Conservation (phyloP, 2,329 filamentous ascomycete species). For the Pseudofabraea citricarpa region DNA sequence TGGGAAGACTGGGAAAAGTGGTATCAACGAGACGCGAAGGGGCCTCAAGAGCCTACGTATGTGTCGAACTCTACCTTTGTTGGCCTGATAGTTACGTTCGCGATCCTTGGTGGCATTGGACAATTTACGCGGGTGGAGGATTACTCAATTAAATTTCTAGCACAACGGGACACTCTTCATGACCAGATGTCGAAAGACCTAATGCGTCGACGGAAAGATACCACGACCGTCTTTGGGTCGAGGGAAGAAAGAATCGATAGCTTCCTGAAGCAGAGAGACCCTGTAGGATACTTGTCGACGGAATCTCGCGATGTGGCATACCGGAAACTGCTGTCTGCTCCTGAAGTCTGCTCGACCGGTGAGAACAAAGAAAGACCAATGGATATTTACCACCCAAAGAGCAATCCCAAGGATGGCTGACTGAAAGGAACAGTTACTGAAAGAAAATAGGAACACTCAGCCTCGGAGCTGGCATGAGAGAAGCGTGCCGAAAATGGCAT, state of each 20-base stretch:
- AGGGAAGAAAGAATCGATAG: slow-evolving; percentile 66
- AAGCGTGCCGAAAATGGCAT: too few relatives aligned
- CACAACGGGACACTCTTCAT: slow-evolving; percentile 61
- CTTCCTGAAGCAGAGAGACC: slow-evolving; percentile 71
- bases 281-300: slow-evolving; percentile 13
- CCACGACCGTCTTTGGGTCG: slow-evolving; percentile 44
- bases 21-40: slow-evolving; percentile 49
- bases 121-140: slow-evolving; percentile 67
- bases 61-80: slow-evolving; percentile 79
- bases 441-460: too few relatives aligned
- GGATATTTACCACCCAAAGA: slow-evolving; percentile 11
- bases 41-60: slow-evolving; percentile 51
- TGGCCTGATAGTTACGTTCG: slow-evolving; percentile 63
- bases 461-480: too few relatives aligned
- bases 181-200: slow-evolving; percentile 61
- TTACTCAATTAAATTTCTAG: slow-evolving; percentile 57
- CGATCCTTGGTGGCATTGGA: slow-evolving; percentile 64
- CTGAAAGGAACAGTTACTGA: not conserved
- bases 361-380: slow-evolving; percentile 23
- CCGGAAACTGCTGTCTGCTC: slow-evolving; percentile 37
- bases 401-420: slow-evolving; percentile 6
- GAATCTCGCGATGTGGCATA: slow-evolving; percentile 36
- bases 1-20: slow-evolving; percentile 98
- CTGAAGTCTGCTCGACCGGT: slow-evolving; percentile 40
- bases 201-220: slow-evolving; percentile 46